Evolutionary conservation across 257 asterid species (phyloP).

Genomic region (Capsicum pubescens): DNA sequence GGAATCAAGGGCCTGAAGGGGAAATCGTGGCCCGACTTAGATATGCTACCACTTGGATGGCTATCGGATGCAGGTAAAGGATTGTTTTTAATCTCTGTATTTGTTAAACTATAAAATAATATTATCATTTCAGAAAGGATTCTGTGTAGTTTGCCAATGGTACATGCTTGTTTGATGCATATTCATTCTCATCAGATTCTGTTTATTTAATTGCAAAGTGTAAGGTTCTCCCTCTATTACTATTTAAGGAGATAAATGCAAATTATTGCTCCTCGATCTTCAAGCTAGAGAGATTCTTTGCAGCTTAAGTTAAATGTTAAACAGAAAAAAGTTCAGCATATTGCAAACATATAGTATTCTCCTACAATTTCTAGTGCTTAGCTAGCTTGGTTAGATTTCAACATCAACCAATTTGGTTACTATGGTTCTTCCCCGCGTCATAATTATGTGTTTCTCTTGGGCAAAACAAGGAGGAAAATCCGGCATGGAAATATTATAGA

Average conservation of each 20-base stretch:
- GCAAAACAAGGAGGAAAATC: constrained; percentile 17
- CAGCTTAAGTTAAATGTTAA: neutral
- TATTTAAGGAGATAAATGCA: neutral
- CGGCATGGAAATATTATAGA: neutral
- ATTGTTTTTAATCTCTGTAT: neutral
- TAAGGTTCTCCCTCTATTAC: neutral
- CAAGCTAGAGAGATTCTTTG: neutral
- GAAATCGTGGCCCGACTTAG: constrained; percentile 98
- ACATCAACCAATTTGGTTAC: constrained; percentile 5
- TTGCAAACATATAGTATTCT: neutral
- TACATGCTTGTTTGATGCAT: neutral
- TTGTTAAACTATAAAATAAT: constrained; percentile 2
- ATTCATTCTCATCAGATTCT: neutral
- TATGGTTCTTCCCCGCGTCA: neutral
- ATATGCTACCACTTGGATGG: constrained; percentile 98
- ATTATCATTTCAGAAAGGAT: constrained; percentile 12
- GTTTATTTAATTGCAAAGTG: neutral
- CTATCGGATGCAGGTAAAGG: constrained; percentile 71
- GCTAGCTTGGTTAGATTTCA: neutral
- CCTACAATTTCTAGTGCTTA: constrained; percentile 23
- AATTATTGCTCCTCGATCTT: neutral
- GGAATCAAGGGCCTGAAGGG: constrained; percentile 84
- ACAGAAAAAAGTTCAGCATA: neutral
- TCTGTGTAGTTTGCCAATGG: neutral
- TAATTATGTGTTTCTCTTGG: constrained; percentile 11